Evolutionary conservation across 2,329 filamentous ascomycete species (phyloP).

Genomic region (Magnaporthiopsis incrustans): DNA sequence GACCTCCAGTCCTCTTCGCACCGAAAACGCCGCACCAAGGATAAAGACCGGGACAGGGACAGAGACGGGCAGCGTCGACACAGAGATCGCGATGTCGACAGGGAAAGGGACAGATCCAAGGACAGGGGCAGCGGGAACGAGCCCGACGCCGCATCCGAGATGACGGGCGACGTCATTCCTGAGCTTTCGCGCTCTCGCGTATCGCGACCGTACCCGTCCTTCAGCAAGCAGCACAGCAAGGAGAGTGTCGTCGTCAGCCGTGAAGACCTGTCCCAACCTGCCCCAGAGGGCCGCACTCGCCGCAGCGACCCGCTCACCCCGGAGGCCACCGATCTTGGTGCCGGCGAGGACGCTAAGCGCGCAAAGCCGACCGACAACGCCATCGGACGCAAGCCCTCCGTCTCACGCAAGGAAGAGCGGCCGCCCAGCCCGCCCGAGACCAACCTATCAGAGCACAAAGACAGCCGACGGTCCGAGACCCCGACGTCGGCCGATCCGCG

Average conservation of each 20-base stretch:
- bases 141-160: constrained; percentile 11
- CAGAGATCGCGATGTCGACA: constrained; percentile 10
- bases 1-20: constrained; percentile 31
- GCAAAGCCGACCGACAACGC: constrained; percentile 40
- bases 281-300: constrained; percentile 17
- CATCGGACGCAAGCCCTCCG: constrained; percentile 22
- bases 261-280: constrained; percentile 37
- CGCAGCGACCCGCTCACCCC: constrained; percentile 55
- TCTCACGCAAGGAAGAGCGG: constrained; percentile 36
- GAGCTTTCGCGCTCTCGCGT: constrained; percentile 37
- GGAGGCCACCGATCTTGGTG: constrained; percentile 62
- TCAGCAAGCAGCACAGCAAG: constrained; percentile 88
- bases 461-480: constrained; percentile 23
- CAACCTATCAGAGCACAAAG: constrained; percentile 42
- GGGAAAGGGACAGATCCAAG: background rate
- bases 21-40: constrained; percentile 24
- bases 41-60: constrained; percentile 20
- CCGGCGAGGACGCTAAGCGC: constrained; percentile 35
- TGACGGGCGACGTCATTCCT: constrained; percentile 34
- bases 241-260: constrained; percentile 64
- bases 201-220: constrained; percentile 66
- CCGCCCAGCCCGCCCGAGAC: constrained; percentile 59
- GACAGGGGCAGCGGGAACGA: constrained; percentile 8
- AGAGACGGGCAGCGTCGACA: constrained; percentile 8
- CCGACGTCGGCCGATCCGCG: constrained; percentile 21